Base-by-base conservation (phyloP, 73 alveolate genomes). In the Stentor coeruleus region DNA sequence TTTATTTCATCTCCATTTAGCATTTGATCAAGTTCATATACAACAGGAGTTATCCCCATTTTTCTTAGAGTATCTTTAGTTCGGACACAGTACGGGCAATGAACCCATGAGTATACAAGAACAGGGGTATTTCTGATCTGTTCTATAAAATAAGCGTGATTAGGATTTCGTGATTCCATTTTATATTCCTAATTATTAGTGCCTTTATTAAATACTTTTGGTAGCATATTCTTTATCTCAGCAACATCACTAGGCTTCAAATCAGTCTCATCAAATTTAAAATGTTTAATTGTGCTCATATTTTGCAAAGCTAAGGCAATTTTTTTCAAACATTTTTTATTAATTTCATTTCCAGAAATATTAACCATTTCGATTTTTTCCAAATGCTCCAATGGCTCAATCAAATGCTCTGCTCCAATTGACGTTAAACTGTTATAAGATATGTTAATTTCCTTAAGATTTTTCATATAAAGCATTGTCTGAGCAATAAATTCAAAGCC, bases 51-150 rank as follows among this genome's bases (percentile, higher is more conserved):
- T 0, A 88, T 87, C 15, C 59, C 81, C 0, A 75, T 86, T 3
- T 39, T 38, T 33, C 37, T 58, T 3, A 88, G 84, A 1, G 84
- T 15, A 3, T 40, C 81, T 60, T 85, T 85, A 1, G 94, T 87
- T 41, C 59, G 76, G 15, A 30, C 35, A 49, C 94, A 88, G 86
- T 75, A 88, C 11, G 91, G 91, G 81, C 94, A 88, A 6, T 38
- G 66, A 0, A 86, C 26, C 38, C 85, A 84, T 3, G 91, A 58
- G 88, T 74, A 88, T 2, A 88, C 86, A 3, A 88, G 55, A 15
- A 85, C 94, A 37, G 86, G 86, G 66, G n/a, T n/a, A n/a, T n/a
- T n/a, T n/a, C n/a, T n/a, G n/a, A n/a, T n/a, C n/a, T n/a, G n/a
- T n/a, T n/a, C n/a, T n/a, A n/a, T n/a, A n/a, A n/a, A n/a, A n/a